Percentiles rank a stretch among this genome's conserved stretches.
phyloP scores from a whole-genome alignment of 352 stramenopile species.

The Paralagenidium karlingii region DNA sequence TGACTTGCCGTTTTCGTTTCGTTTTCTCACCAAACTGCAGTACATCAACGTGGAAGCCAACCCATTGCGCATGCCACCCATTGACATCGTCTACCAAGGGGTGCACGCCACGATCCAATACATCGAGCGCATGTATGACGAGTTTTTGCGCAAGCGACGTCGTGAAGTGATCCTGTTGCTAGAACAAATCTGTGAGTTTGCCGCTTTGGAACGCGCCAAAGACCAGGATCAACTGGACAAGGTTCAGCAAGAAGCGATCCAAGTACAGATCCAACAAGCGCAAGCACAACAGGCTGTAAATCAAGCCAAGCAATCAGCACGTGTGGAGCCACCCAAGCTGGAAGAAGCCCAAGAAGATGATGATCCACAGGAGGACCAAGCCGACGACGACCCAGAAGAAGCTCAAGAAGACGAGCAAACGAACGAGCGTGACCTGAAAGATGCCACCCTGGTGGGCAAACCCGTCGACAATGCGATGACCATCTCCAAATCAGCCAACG shows the following conservation, averaged over 20 bases:
- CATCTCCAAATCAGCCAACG: too few species aligned
- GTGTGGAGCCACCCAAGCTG: too few species aligned
- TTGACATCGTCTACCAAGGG: conserved; percentile 33
- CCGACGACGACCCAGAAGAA: not conserved
- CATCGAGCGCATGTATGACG: conserved; percentile 34
- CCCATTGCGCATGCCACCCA: conserved; percentile 26
- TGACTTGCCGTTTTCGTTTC: conserved; percentile 54
- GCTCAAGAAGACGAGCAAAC: not conserved
- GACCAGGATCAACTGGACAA: not conserved
- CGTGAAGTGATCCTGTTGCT: conserved; percentile 36
- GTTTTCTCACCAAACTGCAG: conserved; percentile 15
- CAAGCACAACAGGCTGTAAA: too few species aligned
- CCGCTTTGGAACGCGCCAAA: conserved; percentile 8
- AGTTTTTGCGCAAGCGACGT: conserved; percentile 27
- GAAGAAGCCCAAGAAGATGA: too few species aligned
- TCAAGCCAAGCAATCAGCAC: too few species aligned
- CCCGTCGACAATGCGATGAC: too few species aligned
- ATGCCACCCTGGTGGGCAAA: too few species aligned
- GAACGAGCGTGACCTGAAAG: too few species aligned
- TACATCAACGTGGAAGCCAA: conserved; percentile 51
- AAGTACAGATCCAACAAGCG: too few species aligned
- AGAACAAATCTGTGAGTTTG: conserved; percentile 22
- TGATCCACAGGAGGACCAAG: too few species aligned
- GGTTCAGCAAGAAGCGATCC: too few species aligned
- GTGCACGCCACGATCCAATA: conserved; percentile 27